Percentiles rank a stretch among this genome's conserved stretches.
These are phyloP conservation scores for Komagataella phaffii DNA, from an alignment of 805 yeast genomes.

Conservation along the genomic window DNA sequence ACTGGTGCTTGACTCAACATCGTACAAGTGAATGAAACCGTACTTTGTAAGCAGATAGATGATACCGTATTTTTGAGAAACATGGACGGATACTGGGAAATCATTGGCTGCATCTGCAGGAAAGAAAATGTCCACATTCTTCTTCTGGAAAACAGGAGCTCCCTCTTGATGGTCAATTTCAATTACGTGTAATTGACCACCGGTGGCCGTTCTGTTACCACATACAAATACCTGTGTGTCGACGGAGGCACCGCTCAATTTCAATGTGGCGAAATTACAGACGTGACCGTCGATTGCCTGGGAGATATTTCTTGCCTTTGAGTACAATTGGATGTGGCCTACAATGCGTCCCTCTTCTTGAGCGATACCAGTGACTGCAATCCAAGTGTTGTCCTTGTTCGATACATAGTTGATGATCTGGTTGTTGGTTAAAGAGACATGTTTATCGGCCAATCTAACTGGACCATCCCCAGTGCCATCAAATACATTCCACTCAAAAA, in stretches of 20 bases:
- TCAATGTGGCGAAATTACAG: constrained; percentile 70
- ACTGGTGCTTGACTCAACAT: constrained; percentile 82
- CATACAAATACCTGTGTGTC: constrained; percentile 85
- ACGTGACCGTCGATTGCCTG: constrained; percentile 98
- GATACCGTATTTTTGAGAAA: constrained; percentile 77
- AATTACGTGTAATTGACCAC: constrained; percentile 79
- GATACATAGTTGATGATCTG: constrained; percentile 88
- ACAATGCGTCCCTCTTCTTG: constrained; percentile 91
- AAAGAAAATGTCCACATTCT: constrained; percentile 84
- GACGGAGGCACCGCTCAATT: constrained; percentile 57
- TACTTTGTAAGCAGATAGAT: constrained; percentile 84
- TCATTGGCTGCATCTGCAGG: constrained; percentile 95
- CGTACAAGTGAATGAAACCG: constrained; percentile 94
- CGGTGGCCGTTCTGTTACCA: constrained; percentile 78
- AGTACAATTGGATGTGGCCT: constrained; percentile 89
- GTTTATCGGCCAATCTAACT: constrained; percentile 66
- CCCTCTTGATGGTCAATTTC: constrained; percentile 92
- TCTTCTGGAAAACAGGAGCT: constrained; percentile 75
- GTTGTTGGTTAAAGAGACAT: constrained; percentile 59
- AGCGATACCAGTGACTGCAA: constrained; percentile 88
- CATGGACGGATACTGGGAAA: constrained; percentile 88
- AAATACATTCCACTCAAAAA: constrained; percentile 74
- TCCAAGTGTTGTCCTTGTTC: constrained; percentile 77
- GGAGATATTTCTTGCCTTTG: constrained; percentile 80
- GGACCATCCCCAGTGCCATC: constrained; percentile 82